Conservation (phyloP, 2,329 filamentous ascomycete genomes). For the Hypomyces rosellus region DNA sequence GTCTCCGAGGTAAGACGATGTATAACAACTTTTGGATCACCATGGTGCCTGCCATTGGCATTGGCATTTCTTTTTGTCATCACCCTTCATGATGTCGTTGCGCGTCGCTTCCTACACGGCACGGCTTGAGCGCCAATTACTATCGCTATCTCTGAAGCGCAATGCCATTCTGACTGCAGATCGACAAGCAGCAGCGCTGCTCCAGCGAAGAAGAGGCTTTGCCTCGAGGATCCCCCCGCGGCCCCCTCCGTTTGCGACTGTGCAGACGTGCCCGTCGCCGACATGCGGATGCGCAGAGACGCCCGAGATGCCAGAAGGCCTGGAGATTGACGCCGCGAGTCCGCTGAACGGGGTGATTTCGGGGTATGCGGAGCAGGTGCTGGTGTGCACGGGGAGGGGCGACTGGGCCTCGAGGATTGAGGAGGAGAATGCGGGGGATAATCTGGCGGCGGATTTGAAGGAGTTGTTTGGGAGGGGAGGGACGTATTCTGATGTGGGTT, state of each 20-base stretch:
- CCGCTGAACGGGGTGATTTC: conserved; percentile 71
- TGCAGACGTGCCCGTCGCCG: conserved; percentile 62
- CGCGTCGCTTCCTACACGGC: neutral
- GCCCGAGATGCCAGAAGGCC: conserved; percentile 55
- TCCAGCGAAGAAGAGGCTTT: neutral
- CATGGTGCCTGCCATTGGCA: conserved; percentile 7
- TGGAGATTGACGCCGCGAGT: conserved; percentile 68
- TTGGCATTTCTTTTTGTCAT: neutral
- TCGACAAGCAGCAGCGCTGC: neutral
- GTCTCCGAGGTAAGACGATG: conserved; percentile 7
- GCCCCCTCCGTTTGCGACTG: conserved; percentile 35
- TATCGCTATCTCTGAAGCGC: neutral
- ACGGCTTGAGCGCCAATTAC: neutral
- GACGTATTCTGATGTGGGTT: conserved; percentile 57
- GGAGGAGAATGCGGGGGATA: conserved; percentile 63
- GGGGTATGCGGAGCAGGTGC: conserved; percentile 71
- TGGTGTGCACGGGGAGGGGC: conserved; percentile 72
- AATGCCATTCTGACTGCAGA: neutral
- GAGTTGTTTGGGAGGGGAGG: conserved; percentile 61
- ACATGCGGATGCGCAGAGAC: conserved; percentile 69
- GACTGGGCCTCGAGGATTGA: conserved; percentile 85
- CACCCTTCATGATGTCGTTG: conserved; percentile 9
- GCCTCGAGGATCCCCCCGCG: neutral
- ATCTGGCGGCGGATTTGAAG: conserved; percentile 67
- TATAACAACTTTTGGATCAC: neutral